Base-by-base conservation (phyloP, 2,329 filamentous ascomycete species). In the Cercospora sojina region DNA sequence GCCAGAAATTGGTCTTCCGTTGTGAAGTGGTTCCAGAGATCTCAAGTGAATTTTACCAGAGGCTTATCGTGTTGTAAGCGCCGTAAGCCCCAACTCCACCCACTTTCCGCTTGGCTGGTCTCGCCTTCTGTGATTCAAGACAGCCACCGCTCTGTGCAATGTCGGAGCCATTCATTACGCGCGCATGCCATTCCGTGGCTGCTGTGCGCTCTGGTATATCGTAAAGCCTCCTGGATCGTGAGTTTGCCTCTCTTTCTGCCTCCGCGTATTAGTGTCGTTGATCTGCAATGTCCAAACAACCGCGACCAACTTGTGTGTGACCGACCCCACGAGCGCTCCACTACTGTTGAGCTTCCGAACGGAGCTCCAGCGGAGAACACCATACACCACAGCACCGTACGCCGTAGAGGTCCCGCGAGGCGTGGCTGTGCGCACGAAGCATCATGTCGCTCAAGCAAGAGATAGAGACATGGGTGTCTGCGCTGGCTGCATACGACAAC, bases 391-490 rank as follows among this genome's bases (percentile, higher is more conserved):
- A 55, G 47, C 47, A 25, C 20, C 47, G 59, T 62, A 62, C 59
- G 49, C 59, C 16, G 31, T 38, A 63, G 60, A 38, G 32, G 23
- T 60, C 16, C 23, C 32, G 25, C 20, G 27, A 60, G 35, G 25
- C 41, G 25, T 41, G 27, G 58, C 41, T 20, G 58, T 27, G 41
- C 59, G 41, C 23, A 27, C 18, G 49, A 51, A 47, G 59, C 66
- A 70, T 75, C 74, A 83, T 83, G 82, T 83, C 82, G 75, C 79
- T 83, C 70, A 83, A 83, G 77, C 81, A 83, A 93, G 95, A 99
- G 90, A 99, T 99, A 80, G 94, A 98, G 83, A 96, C 92, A 59
- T 99, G 95, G 95, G 95, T 98, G 72, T 85, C 90, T 78, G 95
- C 95, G 80, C 88, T 99, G 64, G 88, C 84, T 74, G 90, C 90